Evolutionary conservation across 371 early-diverging fungal genomes (phyloP).

Genomic region (Phascolomyces articulosus): DNA sequence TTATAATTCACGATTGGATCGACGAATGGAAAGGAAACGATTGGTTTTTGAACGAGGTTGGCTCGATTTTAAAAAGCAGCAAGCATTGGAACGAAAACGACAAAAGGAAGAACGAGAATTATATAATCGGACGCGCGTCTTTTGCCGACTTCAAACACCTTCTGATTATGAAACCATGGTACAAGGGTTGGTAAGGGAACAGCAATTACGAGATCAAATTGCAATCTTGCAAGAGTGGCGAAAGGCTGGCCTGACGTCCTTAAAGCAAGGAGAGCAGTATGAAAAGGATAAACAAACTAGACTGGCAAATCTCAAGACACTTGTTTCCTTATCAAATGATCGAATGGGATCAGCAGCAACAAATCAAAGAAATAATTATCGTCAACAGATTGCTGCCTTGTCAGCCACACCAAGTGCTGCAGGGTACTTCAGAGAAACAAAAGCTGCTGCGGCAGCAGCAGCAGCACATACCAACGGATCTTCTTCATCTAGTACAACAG

Average conservation of each 20-base stretch:
- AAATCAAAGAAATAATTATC: constrained; percentile 21
- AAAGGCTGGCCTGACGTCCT: constrained; percentile 82
- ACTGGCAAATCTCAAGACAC: constrained; percentile 41
- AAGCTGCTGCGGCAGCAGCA: constrained; percentile 13
- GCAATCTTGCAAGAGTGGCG: constrained; percentile 91
- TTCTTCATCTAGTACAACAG: not conserved
- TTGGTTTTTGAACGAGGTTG: constrained; percentile 89
- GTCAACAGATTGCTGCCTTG: constrained; percentile 28
- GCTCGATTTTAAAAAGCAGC: constrained; percentile 84
- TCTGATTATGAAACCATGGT: constrained; percentile 85
- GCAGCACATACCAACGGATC: constrained; percentile 10
- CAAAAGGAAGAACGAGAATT: constrained; percentile 87
- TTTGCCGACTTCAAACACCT: constrained; percentile 85
- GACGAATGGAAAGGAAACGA: constrained; percentile 83
- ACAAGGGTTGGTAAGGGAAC: constrained; percentile 81
- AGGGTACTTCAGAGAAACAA: constrained; percentile 34
- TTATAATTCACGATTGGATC: constrained; percentile 88
- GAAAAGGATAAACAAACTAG: constrained; percentile 61
- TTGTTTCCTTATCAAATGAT: constrained; percentile 44
- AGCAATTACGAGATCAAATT: constrained; percentile 73
- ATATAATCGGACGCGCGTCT: constrained; percentile 78
- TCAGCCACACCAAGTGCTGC: constrained; percentile 19
- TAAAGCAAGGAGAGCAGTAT: constrained; percentile 77
- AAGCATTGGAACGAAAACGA: constrained; percentile 78
- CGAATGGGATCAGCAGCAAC: constrained; percentile 24